These are phyloP conservation scores for Serpula lacrymans DNA, from an alignment of 768 basidiomycete species.

Conservation along the genomic window DNA sequence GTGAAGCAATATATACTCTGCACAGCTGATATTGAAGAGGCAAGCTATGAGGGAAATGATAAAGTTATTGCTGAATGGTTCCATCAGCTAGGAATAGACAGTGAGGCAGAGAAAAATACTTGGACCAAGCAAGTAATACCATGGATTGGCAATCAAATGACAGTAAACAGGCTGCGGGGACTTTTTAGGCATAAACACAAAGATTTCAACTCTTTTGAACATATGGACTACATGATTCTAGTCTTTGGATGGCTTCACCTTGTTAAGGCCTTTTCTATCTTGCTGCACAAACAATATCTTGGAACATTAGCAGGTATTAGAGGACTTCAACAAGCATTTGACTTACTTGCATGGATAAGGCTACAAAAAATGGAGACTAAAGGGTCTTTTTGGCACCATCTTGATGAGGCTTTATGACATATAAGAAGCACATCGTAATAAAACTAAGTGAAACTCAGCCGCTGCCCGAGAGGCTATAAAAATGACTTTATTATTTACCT, in stretches of 20 bases:
- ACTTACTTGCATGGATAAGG: conserved; percentile 27
- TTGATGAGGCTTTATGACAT: conserved; percentile 36
- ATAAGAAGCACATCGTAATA: too few relatives aligned
- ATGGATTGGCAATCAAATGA: conserved; percentile 37
- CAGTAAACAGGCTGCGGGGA: conserved; percentile 33
- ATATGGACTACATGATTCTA: conserved; percentile 30
- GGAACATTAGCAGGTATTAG: conserved; percentile 17
- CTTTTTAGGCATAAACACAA: conserved; percentile 28
- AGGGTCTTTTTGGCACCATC: conserved; percentile 31
- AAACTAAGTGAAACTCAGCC: too few relatives aligned
- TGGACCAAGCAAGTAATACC: conserved; percentile 20
- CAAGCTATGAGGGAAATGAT: conserved; percentile 34
- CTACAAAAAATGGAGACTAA: conserved; percentile 18
- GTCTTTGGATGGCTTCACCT: conserved; percentile 40
- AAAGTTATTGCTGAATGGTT: conserved; percentile 31
- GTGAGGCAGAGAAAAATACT: conserved; percentile 11
- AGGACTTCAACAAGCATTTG: conserved; percentile 29
- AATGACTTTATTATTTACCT: too few relatives aligned
- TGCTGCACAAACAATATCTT: conserved; percentile 38
- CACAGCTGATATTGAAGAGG: conserved; percentile 32
- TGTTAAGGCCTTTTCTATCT: conserved; percentile 33
- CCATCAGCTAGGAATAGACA: conserved; percentile 20
- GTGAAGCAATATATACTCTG: conserved; percentile 32
- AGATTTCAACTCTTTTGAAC: conserved; percentile 36
- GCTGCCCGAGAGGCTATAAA: too few relatives aligned